Evolutionary conservation across 352 stramenopile species (phyloP).

Genomic region (Pythium inflatum): DNA sequence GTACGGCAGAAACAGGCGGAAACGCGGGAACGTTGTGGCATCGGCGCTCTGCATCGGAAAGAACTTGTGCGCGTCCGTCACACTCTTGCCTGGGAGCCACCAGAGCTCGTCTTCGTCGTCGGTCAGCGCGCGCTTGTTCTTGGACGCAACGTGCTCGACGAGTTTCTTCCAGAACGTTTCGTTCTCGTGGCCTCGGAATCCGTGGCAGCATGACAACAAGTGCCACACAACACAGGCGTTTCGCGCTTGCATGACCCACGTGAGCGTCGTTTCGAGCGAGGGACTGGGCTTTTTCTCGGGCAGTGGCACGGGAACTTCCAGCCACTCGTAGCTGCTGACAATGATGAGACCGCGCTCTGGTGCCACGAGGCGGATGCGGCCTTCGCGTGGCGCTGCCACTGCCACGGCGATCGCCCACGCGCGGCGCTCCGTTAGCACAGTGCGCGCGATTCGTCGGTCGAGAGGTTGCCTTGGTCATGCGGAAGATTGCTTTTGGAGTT

Average conservation of each 20-base stretch:
- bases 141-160: neutral
- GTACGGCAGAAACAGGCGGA: neutral
- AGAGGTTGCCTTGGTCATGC: too few species aligned
- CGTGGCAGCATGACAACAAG: slow-evolving; percentile 4
- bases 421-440: neutral
- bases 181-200: slow-evolving; percentile 14
- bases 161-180: slow-evolving; percentile 10
- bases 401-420: slow-evolving; percentile 1
- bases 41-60: too few species aligned
- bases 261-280: neutral
- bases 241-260: neutral
- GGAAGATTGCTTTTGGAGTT: neutral
- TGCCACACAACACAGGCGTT: slow-evolving; percentile 5
- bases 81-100: neutral
- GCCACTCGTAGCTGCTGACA: slow-evolving; percentile 8
- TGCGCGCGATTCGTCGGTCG: neutral
- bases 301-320: slow-evolving; percentile 2
- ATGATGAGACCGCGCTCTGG: neutral
- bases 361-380: neutral
- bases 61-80: neutral
- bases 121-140: neutral
- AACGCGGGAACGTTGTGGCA: neutral
- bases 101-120: neutral
- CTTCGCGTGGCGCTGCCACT: neutral
- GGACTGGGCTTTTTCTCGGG: neutral